Evolutionary conservation across 1,139 yeast genomes (phyloP), one percentile per base, ranked within the genome.

Genomic region (Scheffersomyces segobiensis): DNA sequence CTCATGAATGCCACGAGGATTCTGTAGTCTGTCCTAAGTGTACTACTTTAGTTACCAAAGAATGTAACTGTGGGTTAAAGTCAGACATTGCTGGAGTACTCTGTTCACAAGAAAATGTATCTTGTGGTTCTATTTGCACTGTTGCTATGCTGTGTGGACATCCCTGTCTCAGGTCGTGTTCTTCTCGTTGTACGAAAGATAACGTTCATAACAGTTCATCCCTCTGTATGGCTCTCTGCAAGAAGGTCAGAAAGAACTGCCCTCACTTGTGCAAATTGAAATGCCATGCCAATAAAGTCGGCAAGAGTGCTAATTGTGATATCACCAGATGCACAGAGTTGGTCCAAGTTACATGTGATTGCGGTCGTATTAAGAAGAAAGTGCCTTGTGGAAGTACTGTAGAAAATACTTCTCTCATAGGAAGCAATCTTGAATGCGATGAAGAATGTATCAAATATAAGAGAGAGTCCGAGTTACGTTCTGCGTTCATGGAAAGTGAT

Each of bases 1-100:
- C 83, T 20, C 98, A 93, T 68, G 77, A 80, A 51, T 93, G 98
- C 68, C 98, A 93, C 69, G 84, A 78, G 20, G 87, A 86, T 63
- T 77, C 78, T 52, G 79, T 75, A 5, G 67, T 74, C 2, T 93
- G 98, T 71, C 96, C 97, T 0, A 87, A 86, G 61, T 93, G 98
- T 73, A 91, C 96, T 0, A 79, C 78, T 42, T 71, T 87, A 17
- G 89, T 90, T 8, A 78, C 83, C 39, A 88, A 85, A 65, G 66
- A 65, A 20, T 93, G 98, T 70, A 83, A 85, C 62, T 93, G 98
- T 78, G 93, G 93, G 5, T 81, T 82, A 61, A 76, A 76, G 26
- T 64, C 65, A 18, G 75, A 76, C 10, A 80, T 91, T 26, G 82
- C 86, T 52, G 89, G 91, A 32, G 85, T 90, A 20, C 84, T 86